Base-by-base conservation (phyloP, 1,139 yeast genomes). In the Blastobotrys petasosporus region DNA sequence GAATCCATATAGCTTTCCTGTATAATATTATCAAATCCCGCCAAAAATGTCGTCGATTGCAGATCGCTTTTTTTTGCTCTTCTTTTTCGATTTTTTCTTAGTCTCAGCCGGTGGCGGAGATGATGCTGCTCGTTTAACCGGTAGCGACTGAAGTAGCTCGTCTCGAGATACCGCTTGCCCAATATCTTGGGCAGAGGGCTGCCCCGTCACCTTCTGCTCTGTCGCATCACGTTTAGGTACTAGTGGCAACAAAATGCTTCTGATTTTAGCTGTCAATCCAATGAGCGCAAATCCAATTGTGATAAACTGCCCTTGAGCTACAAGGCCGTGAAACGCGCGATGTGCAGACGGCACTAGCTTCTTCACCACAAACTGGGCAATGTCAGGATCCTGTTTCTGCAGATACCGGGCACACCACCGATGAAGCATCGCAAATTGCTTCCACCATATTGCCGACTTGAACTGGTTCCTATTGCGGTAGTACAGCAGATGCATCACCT, bases 401-500 rank as follows among this genome's bases (percentile, higher is more conserved):
- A 4, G 2, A 13, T 35, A 41, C 12, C 23, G 36, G 5, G 20
- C 12, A 13, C 40, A 36, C 30, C 31, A 32, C 32, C 95, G 71
- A 53, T 82, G 82, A 20, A 85, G 60, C n/a, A 82, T 73, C 50
- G 79, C 73, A 42, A 87, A 67, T 50, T 77, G 73, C 48, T 69
- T 74, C 90, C 95, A 87, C 96, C 96, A 87, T 17, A 60, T 61
- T 36, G 85, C 76, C 12, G 73, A 75, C n/a, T 80, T 68, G 57
- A 86, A 95, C 62, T 87, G 96, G 60, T 85, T 85, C 51, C 73
- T 71, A 61, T 82, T 83, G 51, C 95, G 68, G 55, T 82, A 86
- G 58, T 82, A 79, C 3, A 85, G 54, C 39, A 86, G 62, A 54
- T 78, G 82, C 7, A 85, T 60, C 2, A 85, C 59, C 31, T 75